Evolutionary conservation across 306 rosid species (phyloP).

Genomic region (Erythrophleum fordii): DNA sequence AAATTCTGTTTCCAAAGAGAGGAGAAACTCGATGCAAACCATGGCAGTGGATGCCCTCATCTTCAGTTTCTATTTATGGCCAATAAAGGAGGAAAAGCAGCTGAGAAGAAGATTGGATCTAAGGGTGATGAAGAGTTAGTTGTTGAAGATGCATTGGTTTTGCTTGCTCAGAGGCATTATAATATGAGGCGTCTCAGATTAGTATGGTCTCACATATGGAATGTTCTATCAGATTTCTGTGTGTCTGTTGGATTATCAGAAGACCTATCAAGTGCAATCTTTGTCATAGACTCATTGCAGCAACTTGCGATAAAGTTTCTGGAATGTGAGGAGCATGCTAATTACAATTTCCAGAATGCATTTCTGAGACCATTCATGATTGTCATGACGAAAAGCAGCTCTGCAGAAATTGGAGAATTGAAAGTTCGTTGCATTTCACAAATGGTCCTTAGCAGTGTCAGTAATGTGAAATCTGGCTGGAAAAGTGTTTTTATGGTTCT

Average conservation of each 20-base stretch:
- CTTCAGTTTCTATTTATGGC: too few species aligned
- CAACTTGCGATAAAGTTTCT: constrained; percentile 98
- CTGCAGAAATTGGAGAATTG: constrained; percentile 92
- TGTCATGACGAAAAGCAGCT: constrained; percentile 91
- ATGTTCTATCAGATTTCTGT: constrained; percentile 95
- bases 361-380: constrained; percentile 97
- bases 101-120: too few species aligned
- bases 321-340: constrained; percentile 98
- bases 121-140: too few species aligned
- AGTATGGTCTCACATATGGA: constrained; percentile 99
- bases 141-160: too few species aligned
- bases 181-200: constrained; percentile 98
- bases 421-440: constrained; percentile 97
- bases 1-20: too few species aligned
- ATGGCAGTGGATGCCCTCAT: too few species aligned
- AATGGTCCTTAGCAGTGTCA: constrained; percentile 99
- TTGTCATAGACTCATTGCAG: constrained; percentile 97
- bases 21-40: too few species aligned
- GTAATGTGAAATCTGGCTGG: constrained; percentile 98
- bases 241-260: constrained; percentile 97
- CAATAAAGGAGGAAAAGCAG: too few species aligned
- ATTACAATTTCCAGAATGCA: constrained; percentile 97
- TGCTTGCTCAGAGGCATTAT: constrained; percentile 94
- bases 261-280: constrained; percentile 95
- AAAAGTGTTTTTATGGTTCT: constrained; percentile 99